Conservation (phyloP, 352 stramenopile species). For the Globisporangium nagaii region DNA sequence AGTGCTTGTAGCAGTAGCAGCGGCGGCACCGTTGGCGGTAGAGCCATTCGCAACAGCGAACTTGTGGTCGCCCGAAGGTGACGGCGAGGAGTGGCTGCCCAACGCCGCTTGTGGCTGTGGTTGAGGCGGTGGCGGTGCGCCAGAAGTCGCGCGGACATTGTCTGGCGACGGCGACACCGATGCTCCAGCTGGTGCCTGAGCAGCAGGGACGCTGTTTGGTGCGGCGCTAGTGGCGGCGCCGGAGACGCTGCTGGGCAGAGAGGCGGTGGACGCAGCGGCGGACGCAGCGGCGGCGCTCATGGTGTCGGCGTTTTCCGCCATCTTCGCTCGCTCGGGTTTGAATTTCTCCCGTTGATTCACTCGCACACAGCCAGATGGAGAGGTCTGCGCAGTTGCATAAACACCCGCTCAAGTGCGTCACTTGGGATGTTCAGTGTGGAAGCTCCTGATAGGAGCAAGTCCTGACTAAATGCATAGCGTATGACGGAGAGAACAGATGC, state of each 20-base stretch:
- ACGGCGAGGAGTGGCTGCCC: not conserved
- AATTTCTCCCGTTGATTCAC: not conserved
- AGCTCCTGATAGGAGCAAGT: too few species aligned
- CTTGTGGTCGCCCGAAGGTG: slow-evolving; percentile 1
- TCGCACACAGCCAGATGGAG: too few species aligned
- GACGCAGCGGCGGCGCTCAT: not conserved
- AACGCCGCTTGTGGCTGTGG: not conserved
- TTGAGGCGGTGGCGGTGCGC: not conserved
- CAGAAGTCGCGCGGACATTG: not conserved
- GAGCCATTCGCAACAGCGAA: not conserved
- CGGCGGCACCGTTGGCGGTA: not conserved
- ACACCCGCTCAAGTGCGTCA: too few species aligned
- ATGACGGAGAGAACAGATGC: too few species aligned
- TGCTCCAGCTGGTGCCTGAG: not conserved
- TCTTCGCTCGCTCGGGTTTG: not conserved
- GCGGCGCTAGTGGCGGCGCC: too few species aligned
- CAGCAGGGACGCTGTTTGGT: not conserved
- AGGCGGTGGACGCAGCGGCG: not conserved
- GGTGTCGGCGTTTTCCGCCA: not conserved
- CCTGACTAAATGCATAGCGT: too few species aligned
- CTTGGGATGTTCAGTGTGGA: too few species aligned
- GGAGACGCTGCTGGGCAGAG: not conserved
- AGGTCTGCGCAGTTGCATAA: too few species aligned
- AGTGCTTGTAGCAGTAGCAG: not conserved
- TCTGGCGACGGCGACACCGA: not conserved